phyloP scores from a whole-genome alignment of 768 basidiomycete genomes.

The Rhizopogon vesiculosus region DNA sequence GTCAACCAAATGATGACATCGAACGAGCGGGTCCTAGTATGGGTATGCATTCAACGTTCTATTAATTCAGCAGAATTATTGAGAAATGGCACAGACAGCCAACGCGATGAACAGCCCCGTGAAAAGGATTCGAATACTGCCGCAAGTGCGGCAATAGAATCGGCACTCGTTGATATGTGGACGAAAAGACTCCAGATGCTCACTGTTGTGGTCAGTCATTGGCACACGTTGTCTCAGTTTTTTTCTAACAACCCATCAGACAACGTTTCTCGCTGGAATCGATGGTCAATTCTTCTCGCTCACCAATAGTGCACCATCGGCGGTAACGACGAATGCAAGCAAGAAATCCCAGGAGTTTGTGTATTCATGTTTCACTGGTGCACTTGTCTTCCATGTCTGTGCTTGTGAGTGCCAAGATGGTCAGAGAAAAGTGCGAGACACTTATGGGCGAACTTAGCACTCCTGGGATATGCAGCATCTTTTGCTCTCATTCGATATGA shows the following conservation, averaged over 20 bases:
- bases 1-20: neutral
- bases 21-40: neutral
- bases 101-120: neutral
- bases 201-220: constrained; percentile 21
- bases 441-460: constrained; percentile 7
- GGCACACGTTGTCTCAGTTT: neutral
- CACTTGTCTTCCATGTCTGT: constrained; percentile 26
- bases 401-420: constrained; percentile 13
- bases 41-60: neutral
- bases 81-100: neutral
- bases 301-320: constrained; percentile 15
- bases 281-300: constrained; percentile 24
- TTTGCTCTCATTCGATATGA: constrained; percentile 24
- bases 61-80: neutral
- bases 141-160: neutral
- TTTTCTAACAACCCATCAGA: constrained; percentile 11
- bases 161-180: constrained; percentile 20
- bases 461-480: constrained; percentile 23
- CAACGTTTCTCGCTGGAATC: constrained; percentile 23
- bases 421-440: neutral
- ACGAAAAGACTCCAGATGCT: constrained; percentile 22
- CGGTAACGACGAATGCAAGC: constrained; percentile 7
- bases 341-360: constrained; percentile 16
- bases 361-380: constrained; percentile 24
- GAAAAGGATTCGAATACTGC: neutral